These are phyloP conservation scores for Exophiala calicioides DNA, from an alignment of 2,329 filamentous ascomycete genomes.

Conservation along the genomic window DNA sequence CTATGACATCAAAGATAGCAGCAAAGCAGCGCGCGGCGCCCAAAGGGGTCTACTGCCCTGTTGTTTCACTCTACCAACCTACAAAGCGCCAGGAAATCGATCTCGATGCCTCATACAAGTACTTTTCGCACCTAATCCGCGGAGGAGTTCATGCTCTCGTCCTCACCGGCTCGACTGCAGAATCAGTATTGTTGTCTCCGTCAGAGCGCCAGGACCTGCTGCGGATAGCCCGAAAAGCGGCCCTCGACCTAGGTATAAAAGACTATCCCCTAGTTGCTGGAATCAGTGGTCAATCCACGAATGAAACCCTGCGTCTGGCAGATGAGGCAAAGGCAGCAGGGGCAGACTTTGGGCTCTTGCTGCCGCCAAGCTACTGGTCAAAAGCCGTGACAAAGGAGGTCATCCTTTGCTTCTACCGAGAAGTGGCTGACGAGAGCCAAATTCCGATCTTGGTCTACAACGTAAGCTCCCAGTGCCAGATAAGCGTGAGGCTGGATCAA, in stretches of 20 bases:
- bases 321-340: constrained; percentile 61
- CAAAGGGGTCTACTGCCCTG: too few relatives aligned
- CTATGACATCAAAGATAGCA: too few relatives aligned
- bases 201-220: constrained; percentile 61
- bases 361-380: constrained; percentile 66
- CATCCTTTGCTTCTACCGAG: constrained; percentile 60
- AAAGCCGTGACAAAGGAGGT: constrained; percentile 61
- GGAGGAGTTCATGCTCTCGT: too few relatives aligned
- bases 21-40: too few relatives aligned
- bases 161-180: constrained; percentile 58
- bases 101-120: too few relatives aligned
- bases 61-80: too few relatives aligned
- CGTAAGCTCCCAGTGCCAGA: too few relatives aligned
- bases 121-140: too few relatives aligned
- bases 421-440: constrained; percentile 54
- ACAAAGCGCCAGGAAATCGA: too few relatives aligned
- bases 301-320: constrained; percentile 62
- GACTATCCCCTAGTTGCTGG: constrained; percentile 64
- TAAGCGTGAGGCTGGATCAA: too few relatives aligned
- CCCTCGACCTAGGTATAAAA: too few relatives aligned
- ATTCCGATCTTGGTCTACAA: constrained; percentile 67
- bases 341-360: constrained; percentile 62
- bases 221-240: constrained; percentile 55
- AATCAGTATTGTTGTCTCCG: constrained; percentile 60
- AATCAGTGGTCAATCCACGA: constrained; percentile 64